Percentiles rank a stretch among this genome's conserved stretches.
Conservation (phyloP, 129 eudicot genomes). For the Flaveria trinervia region DNA sequence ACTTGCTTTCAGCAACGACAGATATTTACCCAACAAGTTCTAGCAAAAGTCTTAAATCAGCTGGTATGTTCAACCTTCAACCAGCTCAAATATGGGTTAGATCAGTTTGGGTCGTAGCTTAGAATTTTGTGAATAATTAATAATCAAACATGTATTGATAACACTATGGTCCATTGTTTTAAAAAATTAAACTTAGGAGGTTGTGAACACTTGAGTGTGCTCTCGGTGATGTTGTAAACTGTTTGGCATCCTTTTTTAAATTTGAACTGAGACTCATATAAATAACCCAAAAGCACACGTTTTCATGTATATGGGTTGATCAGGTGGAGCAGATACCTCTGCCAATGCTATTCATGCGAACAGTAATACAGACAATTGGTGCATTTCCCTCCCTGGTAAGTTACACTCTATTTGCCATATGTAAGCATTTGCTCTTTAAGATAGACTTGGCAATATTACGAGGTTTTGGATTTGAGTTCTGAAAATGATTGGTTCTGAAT, state of each 20-base stretch:
- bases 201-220: constrained; percentile 6
- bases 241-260: background rate
- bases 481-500: background rate
- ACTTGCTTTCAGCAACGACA: constrained; percentile 89
- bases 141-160: background rate
- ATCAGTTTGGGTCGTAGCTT: background rate
- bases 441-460: constrained; percentile 8
- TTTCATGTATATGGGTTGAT: constrained; percentile 17
- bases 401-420: constrained; percentile 1
- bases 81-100: background rate
- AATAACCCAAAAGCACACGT: background rate
- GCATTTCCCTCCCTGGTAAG: constrained; percentile 91
- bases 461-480: background rate
- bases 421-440: background rate
- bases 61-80: constrained; percentile 55
- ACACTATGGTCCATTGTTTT: background rate
- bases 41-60: constrained; percentile 93
- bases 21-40: constrained; percentile 92
- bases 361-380: constrained; percentile 89
- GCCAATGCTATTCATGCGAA: constrained; percentile 93
- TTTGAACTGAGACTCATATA: background rate
- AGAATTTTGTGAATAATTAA: background rate
- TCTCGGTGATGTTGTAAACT: background rate
- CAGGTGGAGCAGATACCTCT: constrained; percentile 99
- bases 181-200: background rate